These are phyloP conservation scores for Cinnamomum micranthum DNA, from an alignment of 164 flowering plant species.

Conservation along the genomic window DNA sequence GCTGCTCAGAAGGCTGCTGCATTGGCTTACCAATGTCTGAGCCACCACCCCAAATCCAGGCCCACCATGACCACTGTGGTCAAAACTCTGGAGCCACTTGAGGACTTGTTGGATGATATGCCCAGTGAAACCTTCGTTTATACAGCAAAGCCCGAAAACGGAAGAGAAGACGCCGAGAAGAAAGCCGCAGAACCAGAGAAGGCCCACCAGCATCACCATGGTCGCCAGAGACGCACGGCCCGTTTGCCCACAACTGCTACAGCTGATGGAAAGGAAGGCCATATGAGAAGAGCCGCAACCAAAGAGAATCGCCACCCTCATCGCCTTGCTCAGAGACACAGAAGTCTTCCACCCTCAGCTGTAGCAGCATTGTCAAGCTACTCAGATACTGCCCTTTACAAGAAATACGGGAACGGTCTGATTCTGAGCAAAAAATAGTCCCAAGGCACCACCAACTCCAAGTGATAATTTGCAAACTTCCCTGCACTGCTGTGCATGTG, in stretches of 20 bases:
- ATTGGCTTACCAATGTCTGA: slow-evolving; percentile 72
- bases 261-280: not conserved
- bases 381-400: slow-evolving; percentile 6
- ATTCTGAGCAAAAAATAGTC: not conserved
- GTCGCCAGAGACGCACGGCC: not conserved
- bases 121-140: slow-evolving; percentile 59
- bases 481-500: not conserved
- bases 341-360: not conserved
- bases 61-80: slow-evolving; percentile 76
- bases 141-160: slow-evolving; percentile 25
- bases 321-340: not conserved
- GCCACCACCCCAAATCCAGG: slow-evolving; percentile 55
- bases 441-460: not conserved
- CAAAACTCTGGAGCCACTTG: slow-evolving; percentile 51
- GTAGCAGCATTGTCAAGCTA: slow-evolving; percentile 1
- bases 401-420: not conserved
- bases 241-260: not conserved
- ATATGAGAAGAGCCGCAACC: not conserved
- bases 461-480: not conserved
- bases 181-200: not conserved
- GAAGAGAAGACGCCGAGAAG: not conserved
- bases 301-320: slow-evolving; percentile 1
- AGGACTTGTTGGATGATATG: slow-evolving; percentile 42
- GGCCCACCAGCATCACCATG: not conserved
- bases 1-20: slow-evolving; percentile 64